phyloP scores from a whole-genome alignment of 768 basidiomycete species.

The Agaricus bisporus region DNA sequence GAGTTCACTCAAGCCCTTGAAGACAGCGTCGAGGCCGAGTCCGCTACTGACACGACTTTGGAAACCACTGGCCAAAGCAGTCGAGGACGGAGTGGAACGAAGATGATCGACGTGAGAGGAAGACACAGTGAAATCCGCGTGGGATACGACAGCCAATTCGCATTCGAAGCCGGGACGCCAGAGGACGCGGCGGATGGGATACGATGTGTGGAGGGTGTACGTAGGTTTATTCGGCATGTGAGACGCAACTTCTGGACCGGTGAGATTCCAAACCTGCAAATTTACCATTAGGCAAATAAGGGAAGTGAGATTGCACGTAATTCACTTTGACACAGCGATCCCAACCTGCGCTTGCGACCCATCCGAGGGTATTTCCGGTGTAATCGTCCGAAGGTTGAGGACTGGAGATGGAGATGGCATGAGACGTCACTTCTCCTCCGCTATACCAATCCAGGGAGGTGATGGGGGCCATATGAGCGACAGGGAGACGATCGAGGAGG shows the following conservation, averaged over 20 bases:
- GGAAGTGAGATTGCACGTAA: neutral
- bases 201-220: constrained; percentile 71
- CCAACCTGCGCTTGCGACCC: constrained; percentile 76
- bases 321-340: constrained; percentile 74
- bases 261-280: constrained; percentile 66
- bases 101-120: constrained; percentile 15
- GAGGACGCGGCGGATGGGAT: constrained; percentile 62
- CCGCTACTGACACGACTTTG: constrained; percentile 25
- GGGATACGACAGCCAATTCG: constrained; percentile 70
- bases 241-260: constrained; percentile 29
- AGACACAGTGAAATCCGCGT: constrained; percentile 38
- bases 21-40: constrained; percentile 20
- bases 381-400: constrained; percentile 17
- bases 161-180: constrained; percentile 79
- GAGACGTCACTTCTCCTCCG: constrained; percentile 12
- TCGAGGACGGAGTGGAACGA: constrained; percentile 14
- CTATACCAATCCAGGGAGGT: constrained; percentile 70
- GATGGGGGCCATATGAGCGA: constrained; percentile 70
- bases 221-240: constrained; percentile 59
- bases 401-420: constrained; percentile 12
- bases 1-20: constrained; percentile 15
- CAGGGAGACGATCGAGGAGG: constrained; percentile 61
- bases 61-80: constrained; percentile 10
- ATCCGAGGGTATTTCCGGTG: constrained; percentile 42
- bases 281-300: neutral